Evolutionary conservation across 2,329 filamentous ascomycete genomes (phyloP), one percentile per base, ranked within the genome.

Genomic region (Fusarium brachygibbosum): DNA sequence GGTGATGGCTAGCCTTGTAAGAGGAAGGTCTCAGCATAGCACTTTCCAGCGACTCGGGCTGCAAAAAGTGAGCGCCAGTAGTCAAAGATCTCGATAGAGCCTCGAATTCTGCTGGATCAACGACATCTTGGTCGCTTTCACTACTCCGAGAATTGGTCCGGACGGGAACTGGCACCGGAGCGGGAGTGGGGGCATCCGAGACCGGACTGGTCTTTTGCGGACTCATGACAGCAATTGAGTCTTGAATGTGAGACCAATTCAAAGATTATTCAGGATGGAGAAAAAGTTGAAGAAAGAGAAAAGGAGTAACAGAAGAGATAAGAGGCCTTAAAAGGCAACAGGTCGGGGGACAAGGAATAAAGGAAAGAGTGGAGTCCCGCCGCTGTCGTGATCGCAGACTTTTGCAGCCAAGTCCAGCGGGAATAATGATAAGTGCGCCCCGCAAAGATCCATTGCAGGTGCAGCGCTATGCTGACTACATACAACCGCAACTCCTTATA

Each of bases 41-140:
- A 54, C 79, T 76, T 62, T 82, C 79, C 40, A 77, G 63, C 4
- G 79, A 70, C 65, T 83, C 83, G 12, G 83, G 81, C 58, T 83
- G 81, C 12, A 84, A 75, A 21, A 80, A 75, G 23, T 80, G 76
- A 8, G 75, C 78, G 4, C 74, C 74, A 1, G 79, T 78, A 16
- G 79, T 82, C 49, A 82, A 63, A 5, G 82, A 83, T 28, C 77
- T 77, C 1, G 82, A 81, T 11, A 84, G 70, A 25, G 62, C 59
- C 51, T 76, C 70, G n/a, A 76, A 74, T 16, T 63, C 63, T 14
- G 48, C 46, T 19, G 65, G 66, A 38, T 75, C 73, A 41, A 75
- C 28, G 12, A 71, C 40, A 41, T 66, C 50, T 17, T 41, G 48
- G 14, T 65, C 64, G 37, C 62, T 61, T 21, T 65, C 66, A n/a